Conservation (phyloP, 1,139 yeast genomes). For the Magnusiomyces fungicola region DNA sequence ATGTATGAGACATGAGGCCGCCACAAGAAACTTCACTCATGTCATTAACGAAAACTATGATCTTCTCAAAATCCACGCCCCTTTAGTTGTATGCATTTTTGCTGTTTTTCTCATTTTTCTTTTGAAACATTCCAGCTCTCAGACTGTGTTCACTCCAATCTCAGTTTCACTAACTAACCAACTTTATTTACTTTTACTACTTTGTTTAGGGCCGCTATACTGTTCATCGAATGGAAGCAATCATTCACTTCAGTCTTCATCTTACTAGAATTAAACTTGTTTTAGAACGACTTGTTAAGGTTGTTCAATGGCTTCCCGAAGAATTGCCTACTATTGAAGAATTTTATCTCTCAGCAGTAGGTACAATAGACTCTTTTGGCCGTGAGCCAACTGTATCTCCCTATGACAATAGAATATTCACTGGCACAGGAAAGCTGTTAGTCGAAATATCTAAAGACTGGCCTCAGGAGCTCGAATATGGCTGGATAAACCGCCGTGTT, state of each 20-base stretch:
- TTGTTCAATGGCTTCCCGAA: conserved; percentile 31
- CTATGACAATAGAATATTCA: conserved; percentile 61
- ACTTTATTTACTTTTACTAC: conserved; percentile 12
- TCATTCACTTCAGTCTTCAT: conserved; percentile 65
- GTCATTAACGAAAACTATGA: conserved; percentile 33
- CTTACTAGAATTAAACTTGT: conserved; percentile 63
- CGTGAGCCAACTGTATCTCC: conserved; percentile 35
- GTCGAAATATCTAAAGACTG: conserved; percentile 78
- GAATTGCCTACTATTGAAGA: conserved; percentile 35
- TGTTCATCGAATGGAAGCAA: conserved; percentile 54
- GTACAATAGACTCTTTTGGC: conserved; percentile 79
- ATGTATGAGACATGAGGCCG: conserved; percentile 89
- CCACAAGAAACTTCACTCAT: conserved; percentile 51
- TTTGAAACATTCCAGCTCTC: too few species aligned
- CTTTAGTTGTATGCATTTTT: conserved; percentile 19
- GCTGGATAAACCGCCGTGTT: conserved; percentile 81
- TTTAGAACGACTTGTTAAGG: conserved; percentile 46
- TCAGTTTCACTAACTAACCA: conserved; percentile 15
- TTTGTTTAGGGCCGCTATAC: conserved; percentile 35
- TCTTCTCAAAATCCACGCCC: conserved; percentile 7
- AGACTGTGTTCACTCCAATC: not conserved
- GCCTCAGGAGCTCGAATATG: conserved; percentile 83
- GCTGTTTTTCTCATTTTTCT: conserved; percentile 29
- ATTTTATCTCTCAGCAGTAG: conserved; percentile 48
- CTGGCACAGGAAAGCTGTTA: conserved; percentile 83